Conservation (phyloP, 176 grass and related monocot species). For the Oryza australiensis region DNA sequence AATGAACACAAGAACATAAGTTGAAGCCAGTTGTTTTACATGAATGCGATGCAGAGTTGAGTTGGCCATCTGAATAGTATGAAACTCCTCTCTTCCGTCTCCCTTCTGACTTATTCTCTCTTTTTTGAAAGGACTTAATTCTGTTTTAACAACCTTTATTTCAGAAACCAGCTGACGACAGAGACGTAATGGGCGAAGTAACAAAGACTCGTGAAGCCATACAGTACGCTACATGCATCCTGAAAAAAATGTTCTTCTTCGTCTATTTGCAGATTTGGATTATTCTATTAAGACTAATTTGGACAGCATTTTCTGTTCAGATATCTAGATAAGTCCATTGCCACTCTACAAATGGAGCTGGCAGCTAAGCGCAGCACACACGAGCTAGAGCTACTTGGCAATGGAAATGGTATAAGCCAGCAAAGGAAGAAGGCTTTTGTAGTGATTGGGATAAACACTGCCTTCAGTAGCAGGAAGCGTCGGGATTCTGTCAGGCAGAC, state of each 20-base stretch:
- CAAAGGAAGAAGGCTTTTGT: conserved; percentile 72
- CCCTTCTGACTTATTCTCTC: not conserved
- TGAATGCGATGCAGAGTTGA: not conserved
- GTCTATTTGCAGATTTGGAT: not conserved
- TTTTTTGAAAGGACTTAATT: not conserved
- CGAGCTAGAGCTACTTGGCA: conserved; percentile 61
- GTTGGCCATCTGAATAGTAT: not conserved
- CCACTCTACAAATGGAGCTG: conserved; percentile 92
- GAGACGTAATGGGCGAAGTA: conserved; percentile 69
- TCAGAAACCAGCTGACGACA: conserved; percentile 76
- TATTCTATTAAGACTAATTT: conserved; percentile 10
- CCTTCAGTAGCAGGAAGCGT: conserved; percentile 92
- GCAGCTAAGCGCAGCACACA: conserved; percentile 70
- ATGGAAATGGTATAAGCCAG: conserved; percentile 18
- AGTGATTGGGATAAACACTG: conserved; percentile 89
- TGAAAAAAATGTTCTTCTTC: conserved; percentile 2
- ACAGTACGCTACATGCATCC: conserved; percentile 62
- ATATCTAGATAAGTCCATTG: conserved; percentile 77
- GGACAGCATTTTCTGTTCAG: conserved; percentile 42
- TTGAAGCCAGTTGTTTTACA: not conserved
- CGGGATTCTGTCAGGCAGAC: conserved; percentile 91
- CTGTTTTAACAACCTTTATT: conserved; percentile 16
- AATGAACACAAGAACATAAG: not conserved
- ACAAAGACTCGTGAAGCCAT: conserved; percentile 72
- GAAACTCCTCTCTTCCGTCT: not conserved